Base-by-base conservation (phyloP, 345 rosid genomes). In the Nasturtium officinale region DNA sequence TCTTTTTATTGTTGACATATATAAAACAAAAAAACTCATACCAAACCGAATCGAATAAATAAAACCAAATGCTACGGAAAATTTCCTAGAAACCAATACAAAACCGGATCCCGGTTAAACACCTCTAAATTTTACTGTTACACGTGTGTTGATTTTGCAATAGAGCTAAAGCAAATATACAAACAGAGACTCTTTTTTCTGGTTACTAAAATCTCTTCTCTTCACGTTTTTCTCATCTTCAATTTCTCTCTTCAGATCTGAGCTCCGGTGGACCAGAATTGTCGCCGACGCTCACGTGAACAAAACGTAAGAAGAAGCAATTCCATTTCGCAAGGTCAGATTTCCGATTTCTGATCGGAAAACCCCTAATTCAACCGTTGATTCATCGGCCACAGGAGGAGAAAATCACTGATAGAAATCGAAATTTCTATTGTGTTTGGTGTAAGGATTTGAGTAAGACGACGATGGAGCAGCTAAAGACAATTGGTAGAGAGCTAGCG, bases 401-500 rank as follows among this genome's bases (percentile, higher is more conserved):
- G 51, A 5, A 32, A 55, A 23, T 12, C 59, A 55, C 12, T 52
- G 48, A 1, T 18, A 6, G 9, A 8, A 40, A 30, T 28, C 16
- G 30, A 35, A 21, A 4, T 20, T 10, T 9, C 59, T 21, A 37
- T 20, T 53, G 33, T 53, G 55, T 75, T 40, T 23, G 7, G n/a
- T 28, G 20, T 46, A n/a, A 13, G 59, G 69, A 38, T 67, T 50
- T 53, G 61, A 67, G 57, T 33, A 58, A 46, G n/a, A 61, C 37
- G 35, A 56, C 0, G 61, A 77, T 95, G 99, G 98, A 91, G 89
- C 99, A 95, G 78, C 79, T 95, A 9, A 95, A 92, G 84, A 91
- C 96, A 47, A 91, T 95, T 48, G 98, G 99, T 5, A 77, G 99
- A 85, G 99, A 91, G 97, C 90, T 95, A 46, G 97, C 97, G 56